phyloP scores from a whole-genome alignment of 331 rosid species.

The Ulmus americana region DNA sequence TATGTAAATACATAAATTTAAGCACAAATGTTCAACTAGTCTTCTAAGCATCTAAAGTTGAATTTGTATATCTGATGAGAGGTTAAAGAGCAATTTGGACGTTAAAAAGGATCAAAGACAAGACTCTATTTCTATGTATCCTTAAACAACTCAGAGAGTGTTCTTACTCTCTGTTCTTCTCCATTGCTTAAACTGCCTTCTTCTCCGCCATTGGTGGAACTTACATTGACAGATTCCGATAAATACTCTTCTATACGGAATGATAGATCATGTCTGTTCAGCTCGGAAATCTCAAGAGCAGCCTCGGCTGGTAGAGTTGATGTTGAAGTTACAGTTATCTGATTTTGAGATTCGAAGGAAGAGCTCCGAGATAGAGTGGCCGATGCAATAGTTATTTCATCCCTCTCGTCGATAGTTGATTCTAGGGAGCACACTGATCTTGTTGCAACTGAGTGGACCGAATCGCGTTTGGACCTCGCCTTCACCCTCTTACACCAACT shows the following conservation, averaged over 20 bases:
- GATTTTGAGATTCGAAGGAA: constrained; percentile 65
- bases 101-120: too few species aligned
- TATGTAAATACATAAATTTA: too few species aligned
- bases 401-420: constrained; percentile 62
- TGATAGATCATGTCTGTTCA: constrained; percentile 23
- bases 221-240: constrained; percentile 29
- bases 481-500: constrained; percentile 97
- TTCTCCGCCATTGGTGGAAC: constrained; percentile 23
- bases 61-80: too few species aligned
- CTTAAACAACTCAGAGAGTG: constrained; percentile 64
- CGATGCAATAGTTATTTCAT: constrained; percentile 70
- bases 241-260: constrained; percentile 35
- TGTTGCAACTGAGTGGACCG: constrained; percentile 46
- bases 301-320: constrained; percentile 32
- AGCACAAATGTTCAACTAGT: too few species aligned
- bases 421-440: constrained; percentile 83
- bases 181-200: constrained; percentile 25
- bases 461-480: constrained; percentile 67
- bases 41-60: too few species aligned
- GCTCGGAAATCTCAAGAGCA: constrained; percentile 22
- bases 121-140: constrained; percentile 34
- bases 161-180: constrained; percentile 39
- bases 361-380: constrained; percentile 64
- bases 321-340: constrained; percentile 52
- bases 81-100: too few species aligned